These are phyloP conservation scores for Saxophila tyrrhenica DNA, from an alignment of 495 filamentous ascomycete species.

Conservation along the genomic window DNA sequence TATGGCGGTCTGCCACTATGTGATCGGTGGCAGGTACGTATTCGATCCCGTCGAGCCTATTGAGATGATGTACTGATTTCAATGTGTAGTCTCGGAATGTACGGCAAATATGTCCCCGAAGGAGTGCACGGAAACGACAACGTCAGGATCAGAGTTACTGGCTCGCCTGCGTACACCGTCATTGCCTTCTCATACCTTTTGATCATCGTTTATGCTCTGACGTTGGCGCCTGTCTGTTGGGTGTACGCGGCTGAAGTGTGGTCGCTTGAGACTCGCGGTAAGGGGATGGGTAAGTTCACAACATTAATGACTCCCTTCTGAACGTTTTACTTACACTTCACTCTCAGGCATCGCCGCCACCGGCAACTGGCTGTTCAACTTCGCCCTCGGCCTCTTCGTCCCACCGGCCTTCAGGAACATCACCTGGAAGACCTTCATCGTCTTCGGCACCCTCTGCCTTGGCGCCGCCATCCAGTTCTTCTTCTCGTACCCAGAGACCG, in stretches of 20 bases:
- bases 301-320: not conserved
- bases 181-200: constrained; percentile 73
- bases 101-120: constrained; percentile 41
- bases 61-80: no score
- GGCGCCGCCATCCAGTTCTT: constrained; percentile 52
- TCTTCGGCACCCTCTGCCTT: constrained; percentile 61
- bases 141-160: constrained; percentile 51
- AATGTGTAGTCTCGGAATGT: constrained; percentile 26
- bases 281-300: constrained; percentile 42
- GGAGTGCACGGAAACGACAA: constrained; percentile 55
- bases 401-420: constrained; percentile 63
- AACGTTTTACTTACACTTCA: not conserved
- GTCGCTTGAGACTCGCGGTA: constrained; percentile 61
- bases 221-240: constrained; percentile 60
- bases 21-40: constrained; percentile 43
- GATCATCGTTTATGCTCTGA: constrained; percentile 63
- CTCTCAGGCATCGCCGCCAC: constrained; percentile 43
- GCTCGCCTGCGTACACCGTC: constrained; percentile 53
- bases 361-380: constrained; percentile 70
- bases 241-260: constrained; percentile 69
- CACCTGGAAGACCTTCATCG: constrained; percentile 57
- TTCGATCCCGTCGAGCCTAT: not conserved
- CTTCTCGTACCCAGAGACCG: constrained; percentile 62
- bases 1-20: constrained; percentile 61
- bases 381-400: constrained; percentile 56